These are phyloP conservation scores for Clitopilus passeckerianus DNA, from an alignment of 768 basidiomycete genomes.

Conservation along the genomic window DNA sequence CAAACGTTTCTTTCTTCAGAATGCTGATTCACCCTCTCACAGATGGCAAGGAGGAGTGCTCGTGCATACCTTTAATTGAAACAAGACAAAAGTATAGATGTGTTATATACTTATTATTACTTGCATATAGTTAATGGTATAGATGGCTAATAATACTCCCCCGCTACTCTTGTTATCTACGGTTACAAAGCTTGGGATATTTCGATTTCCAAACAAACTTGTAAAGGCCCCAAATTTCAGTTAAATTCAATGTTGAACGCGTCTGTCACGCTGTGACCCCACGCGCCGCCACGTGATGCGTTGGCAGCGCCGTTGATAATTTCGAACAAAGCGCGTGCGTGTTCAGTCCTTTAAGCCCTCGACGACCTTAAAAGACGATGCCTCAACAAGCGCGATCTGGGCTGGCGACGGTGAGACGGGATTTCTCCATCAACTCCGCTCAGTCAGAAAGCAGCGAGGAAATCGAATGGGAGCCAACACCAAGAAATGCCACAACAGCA, in stretches of 20 bases:
- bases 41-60: conserved; percentile 42
- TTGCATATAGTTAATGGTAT: neutral
- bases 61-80: conserved; percentile 37
- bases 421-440: conserved; percentile 45
- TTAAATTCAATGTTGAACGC: neutral
- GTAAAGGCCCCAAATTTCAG: neutral
- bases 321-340: neutral
- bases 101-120: conserved; percentile 13
- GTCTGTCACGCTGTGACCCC: neutral
- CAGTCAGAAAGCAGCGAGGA: conserved; percentile 30
- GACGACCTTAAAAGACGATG: conserved; percentile 13
- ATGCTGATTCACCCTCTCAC: conserved; percentile 4
- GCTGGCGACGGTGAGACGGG: conserved; percentile 52
- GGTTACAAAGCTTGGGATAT: too few species aligned
- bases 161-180: neutral
- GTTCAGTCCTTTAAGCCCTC: neutral
- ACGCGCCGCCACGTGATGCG: conserved; percentile 15
- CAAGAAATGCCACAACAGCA: conserved; percentile 9
- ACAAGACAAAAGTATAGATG: conserved; percentile 14
- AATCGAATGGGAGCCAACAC: conserved; percentile 39
- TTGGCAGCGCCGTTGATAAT: neutral
- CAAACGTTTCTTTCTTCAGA: neutral
- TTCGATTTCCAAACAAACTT: neutral
- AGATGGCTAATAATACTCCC: neutral
- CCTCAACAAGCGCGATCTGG: conserved; percentile 49